Conservation (phyloP, 1,139 yeast species). For the Debaryomyces subglobosus region DNA sequence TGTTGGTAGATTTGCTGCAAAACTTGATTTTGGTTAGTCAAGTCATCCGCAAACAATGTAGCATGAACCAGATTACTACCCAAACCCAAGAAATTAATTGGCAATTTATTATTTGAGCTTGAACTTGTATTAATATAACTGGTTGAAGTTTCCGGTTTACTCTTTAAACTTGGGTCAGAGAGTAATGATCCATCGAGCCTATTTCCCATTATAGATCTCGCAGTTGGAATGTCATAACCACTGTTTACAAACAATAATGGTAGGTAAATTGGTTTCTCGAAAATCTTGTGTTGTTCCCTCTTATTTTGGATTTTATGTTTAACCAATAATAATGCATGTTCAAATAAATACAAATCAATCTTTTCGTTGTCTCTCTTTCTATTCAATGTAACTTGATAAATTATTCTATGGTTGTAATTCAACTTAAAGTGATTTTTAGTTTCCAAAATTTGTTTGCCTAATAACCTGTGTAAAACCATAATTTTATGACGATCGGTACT, state of each 20-base stretch:
- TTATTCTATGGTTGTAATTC: conserved; percentile 77
- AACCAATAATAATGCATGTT: conserved; percentile 83
- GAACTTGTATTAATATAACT: conserved; percentile 34
- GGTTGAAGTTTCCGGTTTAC: conserved; percentile 31
- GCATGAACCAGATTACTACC: conserved; percentile 50
- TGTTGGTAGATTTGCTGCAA: conserved; percentile 79
- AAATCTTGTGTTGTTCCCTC: conserved; percentile 88
- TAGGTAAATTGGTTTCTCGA: conserved; percentile 89
- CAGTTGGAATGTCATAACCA: conserved; percentile 74
- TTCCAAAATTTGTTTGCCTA: conserved; percentile 83
- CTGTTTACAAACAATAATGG: conserved; percentile 79
- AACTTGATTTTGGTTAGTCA: conserved; percentile 74
- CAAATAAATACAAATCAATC: conserved; percentile 82
- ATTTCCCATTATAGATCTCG: conserved; percentile 48
- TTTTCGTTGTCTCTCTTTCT: conserved; percentile 77
- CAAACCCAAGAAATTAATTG: conserved; percentile 49
- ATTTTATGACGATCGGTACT: conserved; percentile 92
- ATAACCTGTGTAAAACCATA: conserved; percentile 75
- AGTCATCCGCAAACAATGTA: conserved; percentile 51
- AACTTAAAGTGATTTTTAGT: conserved; percentile 62
- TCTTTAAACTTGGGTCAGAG: conserved; percentile 39
- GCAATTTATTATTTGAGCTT: conserved; percentile 42
- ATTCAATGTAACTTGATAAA: conserved; percentile 72
- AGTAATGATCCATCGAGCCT: conserved; percentile 43
- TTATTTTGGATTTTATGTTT: conserved; percentile 87